These are phyloP conservation scores for Senna siamea DNA, from an alignment of 306 rosid genomes.

Conservation along the genomic window DNA sequence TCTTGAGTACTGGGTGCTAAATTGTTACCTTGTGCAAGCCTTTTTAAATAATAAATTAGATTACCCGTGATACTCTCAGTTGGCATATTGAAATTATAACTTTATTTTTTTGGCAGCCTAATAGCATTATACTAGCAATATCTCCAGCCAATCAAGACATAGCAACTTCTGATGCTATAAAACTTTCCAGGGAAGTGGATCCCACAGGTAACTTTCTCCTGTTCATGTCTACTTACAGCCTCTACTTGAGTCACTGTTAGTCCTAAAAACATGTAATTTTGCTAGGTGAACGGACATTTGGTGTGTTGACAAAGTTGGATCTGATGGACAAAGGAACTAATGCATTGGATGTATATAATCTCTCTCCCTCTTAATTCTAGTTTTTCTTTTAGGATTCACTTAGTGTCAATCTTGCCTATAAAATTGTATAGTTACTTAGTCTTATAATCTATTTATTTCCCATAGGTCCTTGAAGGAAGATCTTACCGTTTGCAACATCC, in stretches of 20 bases:
- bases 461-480: slow-evolving; percentile 93
- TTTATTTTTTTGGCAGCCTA: slow-evolving; percentile 57
- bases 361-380: not conserved
- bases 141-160: slow-evolving; percentile 84
- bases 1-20: not conserved
- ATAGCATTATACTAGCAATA: slow-evolving; percentile 68
- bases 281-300: slow-evolving; percentile 74
- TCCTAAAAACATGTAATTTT: slow-evolving; percentile 22
- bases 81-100: not conserved
- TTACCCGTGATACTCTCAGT: not conserved
- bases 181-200: slow-evolving; percentile 76
- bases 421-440: slow-evolving; percentile 11
- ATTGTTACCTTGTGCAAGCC: slow-evolving; percentile 7
- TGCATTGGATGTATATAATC: slow-evolving; percentile 67
- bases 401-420: slow-evolving; percentile 12
- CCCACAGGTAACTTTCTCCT: slow-evolving; percentile 51
- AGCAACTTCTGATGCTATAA: slow-evolving; percentile 83
- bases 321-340: slow-evolving; percentile 84
- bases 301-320: slow-evolving; percentile 77
- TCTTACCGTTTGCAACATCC: slow-evolving; percentile 88
- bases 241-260: slow-evolving; percentile 1
- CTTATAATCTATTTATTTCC: slow-evolving; percentile 20
- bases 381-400: slow-evolving; percentile 3
- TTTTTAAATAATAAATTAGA: slow-evolving; percentile 1
- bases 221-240: not conserved